A percentile compares a stretch with the other conserved stretches of the same genome.
Conservation (phyloP, 2,329 filamentous ascomycete species). For the Calonectria pseudoturangicola region DNA sequence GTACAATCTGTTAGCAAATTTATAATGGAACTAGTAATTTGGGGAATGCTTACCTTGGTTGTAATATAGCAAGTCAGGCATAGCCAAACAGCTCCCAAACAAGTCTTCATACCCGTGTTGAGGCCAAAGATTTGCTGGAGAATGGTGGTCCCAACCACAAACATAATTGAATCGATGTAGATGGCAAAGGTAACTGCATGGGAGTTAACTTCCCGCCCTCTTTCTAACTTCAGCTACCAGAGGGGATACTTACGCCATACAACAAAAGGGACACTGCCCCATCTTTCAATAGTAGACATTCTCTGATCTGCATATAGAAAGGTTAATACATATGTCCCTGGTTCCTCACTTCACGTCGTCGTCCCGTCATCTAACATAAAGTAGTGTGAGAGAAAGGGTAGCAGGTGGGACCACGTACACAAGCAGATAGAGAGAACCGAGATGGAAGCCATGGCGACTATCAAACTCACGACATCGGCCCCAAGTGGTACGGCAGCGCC, state of each 20-base stretch:
- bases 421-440: constrained; percentile 62
- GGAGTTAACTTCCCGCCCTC: background rate
- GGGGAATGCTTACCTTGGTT: constrained; percentile 70
- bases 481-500: constrained; percentile 55
- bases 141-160: constrained; percentile 74
- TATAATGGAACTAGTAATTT: background rate
- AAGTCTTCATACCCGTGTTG: constrained; percentile 69
- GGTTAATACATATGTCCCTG: constrained; percentile 26
- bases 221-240: background rate
- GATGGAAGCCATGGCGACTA: constrained; percentile 59
- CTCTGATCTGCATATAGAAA: constrained; percentile 58
- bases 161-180: constrained; percentile 76
- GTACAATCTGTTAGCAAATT: background rate
- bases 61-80: constrained; percentile 78
- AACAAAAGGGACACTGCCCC: constrained; percentile 64
- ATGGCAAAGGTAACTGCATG: constrained; percentile 74
- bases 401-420: constrained; percentile 53
- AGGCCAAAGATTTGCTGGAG: constrained; percentile 75
- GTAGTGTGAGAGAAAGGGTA: background rate
- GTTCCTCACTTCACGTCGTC: background rate
- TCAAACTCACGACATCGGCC: constrained; percentile 60
- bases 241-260: constrained; percentile 63
- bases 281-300: constrained; percentile 60
- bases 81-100: constrained; percentile 75
- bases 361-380: background rate